A percentile compares a stretch with the other conserved stretches of the same genome.
Conservation (phyloP, 2,329 filamentous ascomycete genomes). For the Huntiella savannae region DNA sequence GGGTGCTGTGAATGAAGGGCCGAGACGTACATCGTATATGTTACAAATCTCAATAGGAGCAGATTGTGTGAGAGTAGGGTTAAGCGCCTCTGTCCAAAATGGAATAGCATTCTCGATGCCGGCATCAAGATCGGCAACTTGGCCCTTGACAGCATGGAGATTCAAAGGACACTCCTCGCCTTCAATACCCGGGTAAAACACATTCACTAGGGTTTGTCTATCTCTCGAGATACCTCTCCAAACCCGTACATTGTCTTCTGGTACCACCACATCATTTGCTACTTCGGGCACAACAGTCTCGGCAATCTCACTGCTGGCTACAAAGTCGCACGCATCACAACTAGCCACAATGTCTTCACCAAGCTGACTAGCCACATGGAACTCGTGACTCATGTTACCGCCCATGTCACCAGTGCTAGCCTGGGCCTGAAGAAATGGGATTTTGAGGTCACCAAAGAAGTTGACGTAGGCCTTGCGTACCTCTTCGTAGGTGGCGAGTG, state of each 20-base stretch:
- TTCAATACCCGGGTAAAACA: slow-evolving; percentile 37
- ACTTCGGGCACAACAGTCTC: slow-evolving; percentile 15
- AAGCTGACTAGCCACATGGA: slow-evolving; percentile 59
- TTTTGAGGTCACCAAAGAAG: slow-evolving; percentile 64
- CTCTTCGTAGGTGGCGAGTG: slow-evolving; percentile 59
- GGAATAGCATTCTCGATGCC: slow-evolving; percentile 40
- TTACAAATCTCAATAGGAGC: slow-evolving; percentile 16
- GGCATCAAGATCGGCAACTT: slow-evolving; percentile 50
- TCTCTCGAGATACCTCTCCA: slow-evolving; percentile 53
- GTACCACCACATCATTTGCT: neutral
- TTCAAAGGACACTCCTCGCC: slow-evolving; percentile 22
- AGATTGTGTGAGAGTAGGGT: slow-evolving; percentile 1
- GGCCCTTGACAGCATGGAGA: slow-evolving; percentile 41
- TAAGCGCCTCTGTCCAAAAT: slow-evolving; percentile 29
- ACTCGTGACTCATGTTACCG: slow-evolving; percentile 83
- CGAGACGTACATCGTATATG: slow-evolving; percentile 17
- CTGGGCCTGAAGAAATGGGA: slow-evolving; percentile 69
- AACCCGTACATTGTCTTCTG: slow-evolving; percentile 14
- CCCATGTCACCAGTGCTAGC: slow-evolving; percentile 96
- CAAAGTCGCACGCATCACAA: slow-evolving; percentile 54
- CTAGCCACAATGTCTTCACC: slow-evolving; percentile 75
- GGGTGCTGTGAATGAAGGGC: neutral
- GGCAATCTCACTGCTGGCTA: slow-evolving; percentile 78
- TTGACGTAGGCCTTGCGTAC: slow-evolving; percentile 55
- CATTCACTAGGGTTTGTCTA: slow-evolving; percentile 46